phyloP scores from a whole-genome alignment of 352 stramenopile species.

The Globisporangium uncinulatum region DNA sequence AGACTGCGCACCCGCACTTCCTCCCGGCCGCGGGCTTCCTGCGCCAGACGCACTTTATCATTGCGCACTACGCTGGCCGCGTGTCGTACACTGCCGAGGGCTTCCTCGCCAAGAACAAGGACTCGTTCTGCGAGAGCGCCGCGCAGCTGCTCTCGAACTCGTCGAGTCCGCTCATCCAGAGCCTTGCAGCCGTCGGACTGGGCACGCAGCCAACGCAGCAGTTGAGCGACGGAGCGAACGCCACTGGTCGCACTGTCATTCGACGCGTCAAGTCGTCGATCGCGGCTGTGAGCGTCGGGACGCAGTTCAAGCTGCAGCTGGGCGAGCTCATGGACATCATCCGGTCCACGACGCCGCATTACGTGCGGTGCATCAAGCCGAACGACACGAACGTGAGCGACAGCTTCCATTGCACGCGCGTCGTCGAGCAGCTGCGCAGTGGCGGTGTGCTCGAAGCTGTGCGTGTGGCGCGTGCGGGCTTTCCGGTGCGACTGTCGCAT shows the following conservation, averaged over 20 bases:
- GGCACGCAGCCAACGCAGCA: conserved; percentile 18
- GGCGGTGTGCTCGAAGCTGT: conserved; percentile 99
- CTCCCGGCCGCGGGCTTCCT: conserved; percentile 53
- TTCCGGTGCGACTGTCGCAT: conserved; percentile 95
- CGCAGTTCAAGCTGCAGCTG: conserved; percentile 92
- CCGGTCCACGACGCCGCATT: conserved; percentile 93
- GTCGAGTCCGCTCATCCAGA: conserved; percentile 64
- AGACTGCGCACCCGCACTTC: conserved; percentile 68
- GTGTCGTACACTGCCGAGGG: conserved; percentile 93
- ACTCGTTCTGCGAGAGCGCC: conserved; percentile 85
- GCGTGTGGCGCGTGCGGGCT: conserved; percentile 95
- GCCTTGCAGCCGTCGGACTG: conserved; percentile 14
- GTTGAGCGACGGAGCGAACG: conserved; percentile 24
- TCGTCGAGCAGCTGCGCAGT: conserved; percentile 96
- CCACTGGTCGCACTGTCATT: conserved; percentile 21
- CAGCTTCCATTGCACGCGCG: conserved; percentile 83
- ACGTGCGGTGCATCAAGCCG: conserved; percentile 98
- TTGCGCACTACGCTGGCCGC: conserved; percentile 91
- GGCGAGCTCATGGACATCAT: conserved; percentile 92
- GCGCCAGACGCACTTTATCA: conserved; percentile 67
- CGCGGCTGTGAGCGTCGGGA: conserved; percentile 61
- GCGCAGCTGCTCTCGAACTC: conserved; percentile 69
- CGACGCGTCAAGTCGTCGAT: conserved; percentile 57
- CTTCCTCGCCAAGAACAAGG: conserved; percentile 97
- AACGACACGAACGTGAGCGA: conserved; percentile 92